Evolutionary conservation across 164 flowering plant species (phyloP).

Genomic region (Cinnamomum chago): DNA sequence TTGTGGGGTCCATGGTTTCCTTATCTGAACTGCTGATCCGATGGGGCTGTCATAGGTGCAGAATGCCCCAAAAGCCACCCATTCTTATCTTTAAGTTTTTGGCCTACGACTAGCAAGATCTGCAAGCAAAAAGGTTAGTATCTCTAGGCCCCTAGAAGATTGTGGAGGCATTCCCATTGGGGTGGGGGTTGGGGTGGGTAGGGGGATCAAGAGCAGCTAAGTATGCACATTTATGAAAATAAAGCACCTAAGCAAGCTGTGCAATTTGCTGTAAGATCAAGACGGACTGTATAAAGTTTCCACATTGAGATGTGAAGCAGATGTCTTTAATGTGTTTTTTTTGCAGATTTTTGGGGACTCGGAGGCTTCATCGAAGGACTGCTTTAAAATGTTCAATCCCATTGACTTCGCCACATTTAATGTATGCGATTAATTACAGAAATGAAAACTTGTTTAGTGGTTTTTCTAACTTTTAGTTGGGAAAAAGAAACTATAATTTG

Average conservation of each 20-base stretch:
- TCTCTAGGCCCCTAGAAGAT: neutral
- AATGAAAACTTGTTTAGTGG: neutral
- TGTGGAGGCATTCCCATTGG: neutral
- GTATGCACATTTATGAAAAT: neutral
- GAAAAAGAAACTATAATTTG: neutral
- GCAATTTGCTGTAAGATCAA: neutral
- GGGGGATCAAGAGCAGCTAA: neutral
- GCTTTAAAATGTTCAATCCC: constrained; percentile 97
- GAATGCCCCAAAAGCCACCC: neutral
- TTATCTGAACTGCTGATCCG: neutral
- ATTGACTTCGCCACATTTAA: constrained; percentile 57
- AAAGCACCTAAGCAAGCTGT: neutral
- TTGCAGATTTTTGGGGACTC: constrained; percentile 86
- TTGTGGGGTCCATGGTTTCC: neutral
- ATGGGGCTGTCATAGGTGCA: neutral
- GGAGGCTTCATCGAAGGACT: constrained; percentile 68
- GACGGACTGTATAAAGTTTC: neutral
- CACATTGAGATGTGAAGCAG: neutral
- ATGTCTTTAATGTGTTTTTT: constrained; percentile 2
- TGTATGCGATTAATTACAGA: constrained; percentile 28
- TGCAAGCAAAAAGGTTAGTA: neutral
- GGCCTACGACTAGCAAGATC: neutral
- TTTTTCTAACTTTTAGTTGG: too few species aligned
- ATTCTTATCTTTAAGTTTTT: neutral
- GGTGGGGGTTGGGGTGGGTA: too few species aligned